These are phyloP conservation scores for Larix kaempferi DNA, from an alignment of 75 land plant genomes.

Conservation along the genomic window DNA sequence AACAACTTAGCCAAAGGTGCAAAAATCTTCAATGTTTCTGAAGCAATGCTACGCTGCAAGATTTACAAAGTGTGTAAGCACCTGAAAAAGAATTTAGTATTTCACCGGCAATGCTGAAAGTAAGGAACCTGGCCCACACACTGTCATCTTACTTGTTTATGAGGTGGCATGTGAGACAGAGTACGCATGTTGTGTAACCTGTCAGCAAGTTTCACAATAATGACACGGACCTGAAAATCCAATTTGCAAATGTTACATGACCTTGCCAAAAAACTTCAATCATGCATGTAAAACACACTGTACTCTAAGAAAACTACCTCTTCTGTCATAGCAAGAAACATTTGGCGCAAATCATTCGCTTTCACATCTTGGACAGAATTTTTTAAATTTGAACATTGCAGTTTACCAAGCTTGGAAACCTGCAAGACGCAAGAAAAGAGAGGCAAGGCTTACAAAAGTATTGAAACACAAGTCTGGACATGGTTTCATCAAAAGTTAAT, in stretches of 20 bases:
- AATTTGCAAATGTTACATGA: conserved; percentile 3
- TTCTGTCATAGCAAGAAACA: conserved; percentile 98
- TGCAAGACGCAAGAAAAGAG: conserved; percentile 17
- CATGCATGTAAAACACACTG: not conserved
- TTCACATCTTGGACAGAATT: conserved; percentile 79
- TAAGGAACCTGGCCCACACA: not conserved
- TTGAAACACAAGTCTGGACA: not conserved
- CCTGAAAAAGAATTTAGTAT: not conserved
- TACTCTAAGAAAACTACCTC: conserved; percentile 45
- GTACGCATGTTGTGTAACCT: conserved; percentile 97
- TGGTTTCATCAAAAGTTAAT: conserved; percentile 2
- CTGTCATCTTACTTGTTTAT: conserved; percentile 68
- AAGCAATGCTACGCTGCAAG: conserved; percentile 79
- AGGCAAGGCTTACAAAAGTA: not conserved
- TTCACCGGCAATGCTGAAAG: not conserved
- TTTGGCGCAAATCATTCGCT: conserved; percentile 95
- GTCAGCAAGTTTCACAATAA: conserved; percentile 96
- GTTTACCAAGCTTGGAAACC: conserved; percentile 96
- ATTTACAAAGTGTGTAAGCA: not conserved
- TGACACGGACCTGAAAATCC: conserved; percentile 80
- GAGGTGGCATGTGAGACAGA: conserved; percentile 88
- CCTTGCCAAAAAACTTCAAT: not conserved
- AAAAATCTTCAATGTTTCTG: conserved; percentile 93
- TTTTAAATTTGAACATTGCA: conserved; percentile 56
- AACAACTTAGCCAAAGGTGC: conserved; percentile 93